Evolutionary conservation across 345 rosid genomes (phyloP).

Genomic region (Acer yangbiense): DNA sequence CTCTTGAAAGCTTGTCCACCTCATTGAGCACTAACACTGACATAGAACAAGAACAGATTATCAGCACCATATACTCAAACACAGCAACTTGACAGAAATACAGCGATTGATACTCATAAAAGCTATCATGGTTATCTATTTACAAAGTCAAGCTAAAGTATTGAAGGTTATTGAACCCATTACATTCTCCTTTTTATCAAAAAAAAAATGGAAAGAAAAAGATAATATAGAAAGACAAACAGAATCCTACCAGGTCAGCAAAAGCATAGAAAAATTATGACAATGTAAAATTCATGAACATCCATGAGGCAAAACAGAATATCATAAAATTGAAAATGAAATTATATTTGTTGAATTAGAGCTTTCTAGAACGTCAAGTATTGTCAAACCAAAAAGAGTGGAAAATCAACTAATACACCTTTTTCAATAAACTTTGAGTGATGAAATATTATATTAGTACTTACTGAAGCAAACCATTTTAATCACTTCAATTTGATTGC

Average conservation of each 20-base stretch:
- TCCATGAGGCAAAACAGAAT: not conserved
- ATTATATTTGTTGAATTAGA: not conserved
- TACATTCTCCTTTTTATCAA: not conserved
- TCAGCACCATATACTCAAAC: conserved; percentile 12
- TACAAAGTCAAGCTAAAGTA: not conserved
- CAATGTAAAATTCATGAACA: not conserved
- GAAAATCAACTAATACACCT: not conserved
- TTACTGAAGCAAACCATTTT: not conserved
- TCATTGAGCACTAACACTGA: conserved; percentile 93
- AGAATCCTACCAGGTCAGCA: not conserved
- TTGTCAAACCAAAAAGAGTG: conserved; percentile 2
- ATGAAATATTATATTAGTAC: not conserved
- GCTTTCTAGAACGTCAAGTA: not conserved
- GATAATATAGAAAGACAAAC: not conserved
- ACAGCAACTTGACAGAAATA: not conserved
- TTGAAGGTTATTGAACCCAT: not conserved
- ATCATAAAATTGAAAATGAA: not conserved
- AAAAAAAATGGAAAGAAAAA: not conserved
- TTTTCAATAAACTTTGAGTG: not conserved
- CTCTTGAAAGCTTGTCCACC: conserved; percentile 99
- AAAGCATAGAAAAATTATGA: not conserved
- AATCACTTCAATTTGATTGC: not conserved
- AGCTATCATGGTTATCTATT: not conserved
- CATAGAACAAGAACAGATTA: conserved; percentile 23
- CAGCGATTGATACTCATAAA: not conserved